Base-by-base conservation (phyloP, 805 yeast genomes). In the Barnettozyma vustinii region DNA sequence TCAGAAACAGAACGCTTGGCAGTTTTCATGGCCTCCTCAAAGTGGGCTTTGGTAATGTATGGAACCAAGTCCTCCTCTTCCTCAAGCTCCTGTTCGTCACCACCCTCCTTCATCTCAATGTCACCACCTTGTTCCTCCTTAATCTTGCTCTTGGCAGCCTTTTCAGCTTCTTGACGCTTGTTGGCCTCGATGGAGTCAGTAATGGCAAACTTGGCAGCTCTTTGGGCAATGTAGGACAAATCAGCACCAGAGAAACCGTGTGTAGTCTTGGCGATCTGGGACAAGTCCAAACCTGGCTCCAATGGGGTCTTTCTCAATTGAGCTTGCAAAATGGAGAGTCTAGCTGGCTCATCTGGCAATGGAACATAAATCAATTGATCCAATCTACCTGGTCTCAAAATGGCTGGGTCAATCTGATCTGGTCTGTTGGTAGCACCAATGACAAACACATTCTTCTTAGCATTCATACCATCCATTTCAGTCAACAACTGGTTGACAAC, bases 401-500 rank as follows among this genome's bases (percentile, higher is more conserved):
- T 81, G 33, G 99, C 99, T 21, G 99, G 98, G 67, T 94, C 99
- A 60, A 94, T 94, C 75, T 94, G 98, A 70, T 95, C 99, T 37
- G 99, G 99, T 77, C 99, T 84, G 74, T 94, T 94, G 49, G 99
- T 94, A 39, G 99, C 99, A 73, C 99, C 99, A 73, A 94, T 89
- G 49, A 94, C 97, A 65, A 94, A 94, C 35, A 94, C 99, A 65
- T 94, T 94, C 83, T 94, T 94, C 77, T 94, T 94, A 55, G 97
- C 96, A 67, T 94, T 94, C 99, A 94, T 94, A 81, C 99, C 99
- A 72, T 94, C 99, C 99, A 94, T 94, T 74, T 91, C 96, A 9
- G 97, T 90, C 68, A 91, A 79, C 66, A 91, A 79, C 74, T 91
- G 97, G 72, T 92, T 91, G 46, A 91, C 97, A 54, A 91, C 97